These are phyloP conservation scores for Hypoxylon fragiforme DNA, from an alignment of 495 filamentous ascomycete genomes.

Conservation along the genomic window DNA sequence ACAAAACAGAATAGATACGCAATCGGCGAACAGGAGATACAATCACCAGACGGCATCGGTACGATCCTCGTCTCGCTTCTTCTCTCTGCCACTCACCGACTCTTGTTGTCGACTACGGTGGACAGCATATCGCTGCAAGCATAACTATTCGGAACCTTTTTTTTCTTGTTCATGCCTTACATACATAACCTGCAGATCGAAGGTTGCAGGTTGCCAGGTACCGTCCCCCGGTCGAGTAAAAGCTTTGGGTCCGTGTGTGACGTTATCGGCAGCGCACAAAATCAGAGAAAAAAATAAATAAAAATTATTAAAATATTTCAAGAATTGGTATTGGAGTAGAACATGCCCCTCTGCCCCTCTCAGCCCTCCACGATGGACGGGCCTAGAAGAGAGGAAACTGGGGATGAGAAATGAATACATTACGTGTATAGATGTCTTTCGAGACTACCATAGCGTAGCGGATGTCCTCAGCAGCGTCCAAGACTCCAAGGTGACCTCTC, in stretches of 20 bases:
- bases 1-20: conserved; percentile 12
- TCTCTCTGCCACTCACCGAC: conserved; percentile 31
- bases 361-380: conserved; percentile 10
- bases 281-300: conserved; percentile 6
- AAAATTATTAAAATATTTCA: conserved; percentile 16
- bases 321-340: conserved; percentile 18
- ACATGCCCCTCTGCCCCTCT: conserved; percentile 21
- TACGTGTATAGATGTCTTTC: conserved; percentile 13
- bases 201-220: too few species aligned
- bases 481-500: not conserved
- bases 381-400: conserved; percentile 11
- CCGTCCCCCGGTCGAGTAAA: conserved; percentile 12
- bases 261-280: conserved; percentile 30
- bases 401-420: conserved; percentile 3
- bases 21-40: conserved; percentile 9
- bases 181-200: conserved; percentile 33
- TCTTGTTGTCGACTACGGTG: conserved; percentile 9
- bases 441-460: conserved; percentile 8
- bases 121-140: conserved; percentile 25
- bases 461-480: not conserved
- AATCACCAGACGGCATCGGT: conserved; percentile 22
- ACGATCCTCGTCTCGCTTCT: conserved; percentile 29
- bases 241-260: conserved; percentile 5
- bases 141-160: conserved; percentile 26
- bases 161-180: conserved; percentile 31